Percentiles rank a stretch among this genome's conserved stretches.
Conservation (phyloP, 495 filamentous ascomycete genomes). For the Endocarpon pusillum region DNA sequence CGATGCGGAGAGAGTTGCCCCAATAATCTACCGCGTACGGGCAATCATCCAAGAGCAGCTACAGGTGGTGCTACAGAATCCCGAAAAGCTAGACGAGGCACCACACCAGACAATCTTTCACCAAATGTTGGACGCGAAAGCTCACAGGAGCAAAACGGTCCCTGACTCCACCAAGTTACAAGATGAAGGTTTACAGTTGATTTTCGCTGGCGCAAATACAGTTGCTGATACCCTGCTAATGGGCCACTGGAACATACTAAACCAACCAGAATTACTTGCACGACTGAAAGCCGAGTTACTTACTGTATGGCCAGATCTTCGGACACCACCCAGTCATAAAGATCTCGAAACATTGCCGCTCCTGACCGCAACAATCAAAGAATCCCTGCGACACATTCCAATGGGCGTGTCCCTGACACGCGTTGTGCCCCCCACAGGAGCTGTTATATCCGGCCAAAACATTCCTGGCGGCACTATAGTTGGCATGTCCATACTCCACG, state of each 20-base stretch:
- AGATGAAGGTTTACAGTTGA: constrained; percentile 17
- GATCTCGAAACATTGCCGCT: constrained; percentile 18
- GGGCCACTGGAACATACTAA: constrained; percentile 15
- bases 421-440: neutral
- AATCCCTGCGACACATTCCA: constrained; percentile 11
- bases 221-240: constrained; percentile 14
- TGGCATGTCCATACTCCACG: neutral
- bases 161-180: constrained; percentile 3
- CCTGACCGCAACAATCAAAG: constrained; percentile 18
- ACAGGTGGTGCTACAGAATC: constrained; percentile 3
- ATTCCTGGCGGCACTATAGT: neutral
- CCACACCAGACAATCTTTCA: constrained; percentile 20
- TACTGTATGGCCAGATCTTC: constrained; percentile 14
- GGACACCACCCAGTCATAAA: too few species aligned
- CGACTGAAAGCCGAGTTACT: constrained; percentile 16
- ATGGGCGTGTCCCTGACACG: constrained; percentile 1
- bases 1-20: neutral
- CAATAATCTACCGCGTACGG: neutral
- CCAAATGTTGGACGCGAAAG: constrained; percentile 12
- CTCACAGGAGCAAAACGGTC: constrained; percentile 6
- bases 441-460: neutral
- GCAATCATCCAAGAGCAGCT: too few species aligned
- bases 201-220: constrained; percentile 23
- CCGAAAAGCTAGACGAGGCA: constrained; percentile 9
- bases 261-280: constrained; percentile 7